Conservation (phyloP, 2,329 filamentous ascomycete genomes). For the Magnaporthiopsis incrustans region DNA sequence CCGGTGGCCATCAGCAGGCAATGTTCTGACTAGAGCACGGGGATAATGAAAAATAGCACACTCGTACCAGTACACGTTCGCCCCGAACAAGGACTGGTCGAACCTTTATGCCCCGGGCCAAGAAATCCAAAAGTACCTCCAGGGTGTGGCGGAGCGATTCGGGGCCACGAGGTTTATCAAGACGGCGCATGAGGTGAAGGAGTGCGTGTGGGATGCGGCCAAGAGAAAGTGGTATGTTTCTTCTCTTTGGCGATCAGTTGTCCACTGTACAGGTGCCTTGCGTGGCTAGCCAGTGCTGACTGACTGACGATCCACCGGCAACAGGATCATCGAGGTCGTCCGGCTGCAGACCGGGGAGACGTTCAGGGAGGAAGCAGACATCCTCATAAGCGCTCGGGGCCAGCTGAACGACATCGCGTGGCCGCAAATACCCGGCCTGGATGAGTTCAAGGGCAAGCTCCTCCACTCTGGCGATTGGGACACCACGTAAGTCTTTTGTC, state of each 20-base stretch:
- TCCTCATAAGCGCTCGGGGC: conserved; percentile 34
- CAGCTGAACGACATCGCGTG: conserved; percentile 33
- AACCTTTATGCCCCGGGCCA: conserved; percentile 37
- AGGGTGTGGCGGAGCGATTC: conserved; percentile 36
- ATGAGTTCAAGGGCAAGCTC: conserved; percentile 31
- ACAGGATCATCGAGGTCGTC: conserved; percentile 24
- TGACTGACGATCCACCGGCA: not conserved
- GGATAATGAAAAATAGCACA: conserved; percentile 25
- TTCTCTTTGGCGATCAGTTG: no score
- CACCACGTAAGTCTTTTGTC: conserved; percentile 20
- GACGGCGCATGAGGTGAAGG: conserved; percentile 31
- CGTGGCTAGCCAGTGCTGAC: not conserved
- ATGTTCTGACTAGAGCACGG: not conserved
- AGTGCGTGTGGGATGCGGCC: conserved; percentile 31
- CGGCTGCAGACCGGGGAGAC: conserved; percentile 26
- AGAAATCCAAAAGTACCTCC: conserved; percentile 43
- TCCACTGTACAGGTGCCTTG: no score
- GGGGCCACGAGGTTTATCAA: conserved; percentile 38
- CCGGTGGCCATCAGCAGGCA: not conserved
- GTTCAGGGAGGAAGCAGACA: conserved; percentile 30
- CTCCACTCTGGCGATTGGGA: conserved; percentile 41
- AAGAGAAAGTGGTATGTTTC: conserved; percentile 28
- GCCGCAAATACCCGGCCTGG: conserved; percentile 34
- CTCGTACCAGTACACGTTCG: conserved; percentile 48
- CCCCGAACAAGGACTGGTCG: conserved; percentile 47